Conservation (phyloP, 306 rosid species). For the Clitoria ternatea region DNA sequence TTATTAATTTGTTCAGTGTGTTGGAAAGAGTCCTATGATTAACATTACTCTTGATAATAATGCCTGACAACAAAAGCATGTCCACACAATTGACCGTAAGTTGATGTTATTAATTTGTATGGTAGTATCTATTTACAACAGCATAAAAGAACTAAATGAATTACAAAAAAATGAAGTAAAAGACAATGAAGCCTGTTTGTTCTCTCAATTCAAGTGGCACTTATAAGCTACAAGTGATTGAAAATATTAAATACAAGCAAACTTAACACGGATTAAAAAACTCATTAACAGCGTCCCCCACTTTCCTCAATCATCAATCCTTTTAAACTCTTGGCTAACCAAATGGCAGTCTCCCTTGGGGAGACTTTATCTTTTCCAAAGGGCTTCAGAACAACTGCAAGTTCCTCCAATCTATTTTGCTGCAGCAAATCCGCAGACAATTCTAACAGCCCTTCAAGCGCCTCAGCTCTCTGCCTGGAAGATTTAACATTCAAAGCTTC, state of each 20-base stretch:
- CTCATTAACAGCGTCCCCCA: slow-evolving; percentile 47
- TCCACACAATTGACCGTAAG: slow-evolving; percentile 3
- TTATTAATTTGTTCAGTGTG: too few species aligned
- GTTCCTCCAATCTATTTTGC: slow-evolving; percentile 78
- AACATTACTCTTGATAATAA: too few species aligned
- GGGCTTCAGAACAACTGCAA: slow-evolving; percentile 77
- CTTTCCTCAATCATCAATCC: slow-evolving; percentile 79
- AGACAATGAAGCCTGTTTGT: slow-evolving; percentile 11
- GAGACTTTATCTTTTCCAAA: slow-evolving; percentile 91
- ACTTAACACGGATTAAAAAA: slow-evolving; percentile 23
- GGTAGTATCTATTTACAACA: slow-evolving; percentile 53
- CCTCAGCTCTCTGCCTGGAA: slow-evolving; percentile 88
- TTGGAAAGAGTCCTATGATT: too few species aligned
- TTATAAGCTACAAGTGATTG: slow-evolving; percentile 27
- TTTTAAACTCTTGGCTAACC: slow-evolving; percentile 94
- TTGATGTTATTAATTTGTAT: slow-evolving; percentile 34
- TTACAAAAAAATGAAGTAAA: slow-evolving; percentile 24
- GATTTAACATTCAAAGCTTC: slow-evolving; percentile 76
- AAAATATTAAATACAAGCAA: slow-evolving; percentile 24
- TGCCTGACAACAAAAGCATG: neutral
- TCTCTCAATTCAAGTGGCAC: slow-evolving; percentile 38
- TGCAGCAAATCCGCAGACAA: slow-evolving; percentile 84
- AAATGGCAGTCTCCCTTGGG: slow-evolving; percentile 94
- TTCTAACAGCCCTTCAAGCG: slow-evolving; percentile 90
- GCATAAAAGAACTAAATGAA: slow-evolving; percentile 47